These are phyloP conservation scores for Peronospora belbahrii DNA, from an alignment of 352 stramenopile genomes.

Conservation along the genomic window DNA sequence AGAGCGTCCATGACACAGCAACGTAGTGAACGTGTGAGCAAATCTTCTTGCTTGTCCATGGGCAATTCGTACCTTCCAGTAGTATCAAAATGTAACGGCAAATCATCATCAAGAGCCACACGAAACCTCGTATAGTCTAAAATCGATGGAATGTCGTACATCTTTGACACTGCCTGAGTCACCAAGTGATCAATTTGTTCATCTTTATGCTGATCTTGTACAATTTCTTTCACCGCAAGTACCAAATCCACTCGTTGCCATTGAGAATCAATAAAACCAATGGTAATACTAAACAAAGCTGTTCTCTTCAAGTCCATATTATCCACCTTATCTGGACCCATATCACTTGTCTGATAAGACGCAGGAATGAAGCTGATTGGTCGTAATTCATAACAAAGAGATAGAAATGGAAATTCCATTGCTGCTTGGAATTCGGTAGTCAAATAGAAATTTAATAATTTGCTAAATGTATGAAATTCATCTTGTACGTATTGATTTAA, in stretches of 20 bases:
- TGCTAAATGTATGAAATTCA: slow-evolving; percentile 22
- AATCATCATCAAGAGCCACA: neutral
- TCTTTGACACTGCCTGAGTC: slow-evolving; percentile 11
- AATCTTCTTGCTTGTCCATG: slow-evolving; percentile 13
- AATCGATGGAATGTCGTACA: slow-evolving; percentile 11
- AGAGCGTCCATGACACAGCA: slow-evolving; percentile 21
- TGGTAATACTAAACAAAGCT: slow-evolving; percentile 12
- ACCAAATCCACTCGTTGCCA: slow-evolving; percentile 27
- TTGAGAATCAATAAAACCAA: slow-evolving; percentile 26
- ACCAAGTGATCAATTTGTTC: slow-evolving; percentile 17
- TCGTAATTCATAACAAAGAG: slow-evolving; percentile 15
- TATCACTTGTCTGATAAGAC: too few species aligned
- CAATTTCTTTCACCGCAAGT: slow-evolving; percentile 16
- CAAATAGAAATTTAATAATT: slow-evolving; percentile 17
- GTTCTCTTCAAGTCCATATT: slow-evolving; percentile 13
- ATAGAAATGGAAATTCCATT: slow-evolving; percentile 19
- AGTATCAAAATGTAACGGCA: neutral
- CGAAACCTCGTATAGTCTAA: slow-evolving; percentile 17
- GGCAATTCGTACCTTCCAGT: neutral
- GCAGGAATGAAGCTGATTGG: too few species aligned
- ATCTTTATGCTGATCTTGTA: slow-evolving; percentile 8
- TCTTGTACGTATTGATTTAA: slow-evolving; percentile 14
- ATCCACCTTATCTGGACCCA: neutral
- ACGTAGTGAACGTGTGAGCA: slow-evolving; percentile 17
- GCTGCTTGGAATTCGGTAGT: slow-evolving; percentile 12